A percentile compares a stretch with the other conserved stretches of the same genome.
Conservation (phyloP, 1,284 basidiomycete species). For the Uromyces viciae-fabae region DNA sequence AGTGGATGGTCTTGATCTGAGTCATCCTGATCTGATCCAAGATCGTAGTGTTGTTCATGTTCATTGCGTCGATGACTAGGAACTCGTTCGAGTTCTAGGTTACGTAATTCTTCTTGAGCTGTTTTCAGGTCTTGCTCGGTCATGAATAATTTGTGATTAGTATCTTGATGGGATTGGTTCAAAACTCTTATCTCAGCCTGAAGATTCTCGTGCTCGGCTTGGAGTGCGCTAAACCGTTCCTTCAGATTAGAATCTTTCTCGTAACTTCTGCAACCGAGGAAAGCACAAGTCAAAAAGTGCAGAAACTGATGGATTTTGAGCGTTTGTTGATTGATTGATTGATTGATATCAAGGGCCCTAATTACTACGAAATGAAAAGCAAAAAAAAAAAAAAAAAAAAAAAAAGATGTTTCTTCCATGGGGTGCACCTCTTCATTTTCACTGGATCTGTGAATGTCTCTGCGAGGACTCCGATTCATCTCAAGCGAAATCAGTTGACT, state of each 20-base stretch:
- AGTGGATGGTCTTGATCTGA: constrained; percentile 51
- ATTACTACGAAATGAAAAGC: not conserved
- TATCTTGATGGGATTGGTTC: constrained; percentile 26
- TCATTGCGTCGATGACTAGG: constrained; percentile 1
- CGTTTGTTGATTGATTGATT: not conserved
- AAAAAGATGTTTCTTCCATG: not conserved
- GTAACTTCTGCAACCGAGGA: not conserved
- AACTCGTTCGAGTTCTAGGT: constrained; percentile 16
- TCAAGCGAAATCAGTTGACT: constrained; percentile 6
- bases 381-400: not conserved
- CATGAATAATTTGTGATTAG: constrained; percentile 23
- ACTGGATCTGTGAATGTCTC: not conserved
- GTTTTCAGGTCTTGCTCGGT: constrained; percentile 30
- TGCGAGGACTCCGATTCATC: constrained; percentile 16
- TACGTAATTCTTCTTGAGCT: constrained; percentile 8
- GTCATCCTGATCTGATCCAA: constrained; percentile 4
- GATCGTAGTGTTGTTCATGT: constrained; percentile 9
- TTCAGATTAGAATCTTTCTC: constrained; percentile 64
- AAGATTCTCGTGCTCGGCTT: constrained; percentile 66
- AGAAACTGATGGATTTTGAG: not conserved
- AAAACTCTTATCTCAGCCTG: not conserved
- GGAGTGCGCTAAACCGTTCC: constrained; percentile 65
- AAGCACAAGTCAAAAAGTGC: not conserved
- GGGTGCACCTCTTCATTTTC: not conserved
- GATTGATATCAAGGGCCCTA: not conserved